Evolutionary conservation across 768 basidiomycete species (phyloP).

Genomic region (Chalciporus piperatus): DNA sequence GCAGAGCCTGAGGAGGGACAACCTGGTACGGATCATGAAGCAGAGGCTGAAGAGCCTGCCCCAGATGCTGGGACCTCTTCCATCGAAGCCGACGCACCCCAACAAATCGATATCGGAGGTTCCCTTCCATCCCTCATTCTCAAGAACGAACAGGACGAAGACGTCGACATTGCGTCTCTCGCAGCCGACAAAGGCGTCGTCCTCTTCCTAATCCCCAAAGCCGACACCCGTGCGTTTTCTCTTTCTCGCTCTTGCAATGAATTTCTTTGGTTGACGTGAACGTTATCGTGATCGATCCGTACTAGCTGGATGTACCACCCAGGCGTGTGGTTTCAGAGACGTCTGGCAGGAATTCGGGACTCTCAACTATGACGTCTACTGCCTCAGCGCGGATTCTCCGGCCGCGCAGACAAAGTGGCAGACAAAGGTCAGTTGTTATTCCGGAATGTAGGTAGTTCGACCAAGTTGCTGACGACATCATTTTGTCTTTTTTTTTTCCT

Average conservation of each 20-base stretch:
- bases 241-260: neutral
- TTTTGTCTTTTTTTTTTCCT: neutral
- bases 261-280: conserved; percentile 1
- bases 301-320: conserved; percentile 84
- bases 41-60: conserved; percentile 2
- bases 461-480: too few species aligned
- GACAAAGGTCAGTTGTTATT: conserved; percentile 56
- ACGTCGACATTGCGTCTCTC: conserved; percentile 64
- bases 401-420: conserved; percentile 82
- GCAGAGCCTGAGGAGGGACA: conserved; percentile 2
- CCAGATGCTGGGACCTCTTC: conserved; percentile 5
- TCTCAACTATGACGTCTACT: conserved; percentile 69
- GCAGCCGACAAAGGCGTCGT: conserved; percentile 72
- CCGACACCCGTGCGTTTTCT: conserved; percentile 69
- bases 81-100: neutral
- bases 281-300: neutral
- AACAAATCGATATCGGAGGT: conserved; percentile 67
- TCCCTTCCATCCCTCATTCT: conserved; percentile 68
- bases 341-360: conserved; percentile 71
- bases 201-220: conserved; percentile 81
- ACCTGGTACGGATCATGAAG: neutral
- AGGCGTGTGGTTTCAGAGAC: conserved; percentile 92
- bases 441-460: too few species aligned
- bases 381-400: conserved; percentile 77
- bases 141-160: conserved; percentile 83